phyloP scores from a whole-genome alignment of 2,329 filamentous ascomycete species.

The Didymella arachidicola region DNA sequence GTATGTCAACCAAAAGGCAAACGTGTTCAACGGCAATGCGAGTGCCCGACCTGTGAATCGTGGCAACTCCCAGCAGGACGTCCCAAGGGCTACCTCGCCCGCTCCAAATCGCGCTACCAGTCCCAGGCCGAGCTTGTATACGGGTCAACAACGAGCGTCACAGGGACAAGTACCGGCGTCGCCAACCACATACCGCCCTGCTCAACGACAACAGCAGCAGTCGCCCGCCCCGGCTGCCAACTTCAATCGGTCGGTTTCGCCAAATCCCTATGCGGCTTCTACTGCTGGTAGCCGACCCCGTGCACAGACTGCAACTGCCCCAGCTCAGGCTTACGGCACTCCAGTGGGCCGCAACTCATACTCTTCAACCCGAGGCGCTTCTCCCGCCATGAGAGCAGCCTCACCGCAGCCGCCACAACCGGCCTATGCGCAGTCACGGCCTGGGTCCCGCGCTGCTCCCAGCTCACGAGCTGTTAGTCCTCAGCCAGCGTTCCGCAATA shows the following conservation, averaged over 20 bases:
- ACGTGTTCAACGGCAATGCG: slow-evolving; percentile 68
- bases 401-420: slow-evolving; percentile 57
- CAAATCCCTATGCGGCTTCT: slow-evolving; percentile 66
- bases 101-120: slow-evolving; percentile 65
- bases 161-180: slow-evolving; percentile 26
- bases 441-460: slow-evolving; percentile 43
- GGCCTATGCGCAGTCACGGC: slow-evolving; percentile 39
- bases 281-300: slow-evolving; percentile 43
- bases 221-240: slow-evolving; percentile 26
- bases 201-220: slow-evolving; percentile 21
- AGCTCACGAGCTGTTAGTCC: slow-evolving; percentile 59
- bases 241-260: slow-evolving; percentile 54
- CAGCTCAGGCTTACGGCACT: slow-evolving; percentile 44
- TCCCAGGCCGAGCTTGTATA: slow-evolving; percentile 66
- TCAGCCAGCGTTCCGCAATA: slow-evolving; percentile 59
- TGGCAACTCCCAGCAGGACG: slow-evolving; percentile 54
- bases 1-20: slow-evolving; percentile 82
- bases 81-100: slow-evolving; percentile 67
- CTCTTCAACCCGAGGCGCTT: slow-evolving; percentile 48
- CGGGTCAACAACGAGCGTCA: slow-evolving; percentile 23
- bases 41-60: slow-evolving; percentile 66
- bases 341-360: slow-evolving; percentile 48
- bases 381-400: slow-evolving; percentile 51
- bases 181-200: slow-evolving; percentile 17
- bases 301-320: slow-evolving; percentile 51